Conservation (phyloP, 139 green algal species). For the Tetradesmus lagerheimii region DNA sequence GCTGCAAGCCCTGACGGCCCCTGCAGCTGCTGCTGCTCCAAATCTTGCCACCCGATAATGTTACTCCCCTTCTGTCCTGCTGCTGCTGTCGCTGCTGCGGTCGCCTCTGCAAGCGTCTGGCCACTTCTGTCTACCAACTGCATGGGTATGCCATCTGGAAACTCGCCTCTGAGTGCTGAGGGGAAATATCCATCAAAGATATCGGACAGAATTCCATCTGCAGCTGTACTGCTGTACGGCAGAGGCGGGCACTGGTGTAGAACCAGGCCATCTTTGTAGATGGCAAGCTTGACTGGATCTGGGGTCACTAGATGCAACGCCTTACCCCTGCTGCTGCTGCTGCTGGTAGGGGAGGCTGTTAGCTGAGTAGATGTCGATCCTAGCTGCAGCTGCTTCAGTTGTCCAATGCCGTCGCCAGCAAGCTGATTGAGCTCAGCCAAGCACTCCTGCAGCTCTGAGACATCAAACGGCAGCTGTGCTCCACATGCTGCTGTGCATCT, state of each 20-base stretch:
- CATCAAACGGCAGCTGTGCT: slow-evolving; percentile 26
- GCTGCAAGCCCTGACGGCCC: neutral
- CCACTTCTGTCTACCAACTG: slow-evolving; percentile 49
- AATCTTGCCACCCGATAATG: slow-evolving; percentile 49
- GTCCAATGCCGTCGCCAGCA: slow-evolving; percentile 52
- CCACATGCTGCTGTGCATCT: neutral
- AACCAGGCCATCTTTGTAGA: slow-evolving; percentile 61
- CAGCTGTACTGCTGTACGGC: slow-evolving; percentile 48
- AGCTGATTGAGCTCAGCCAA: slow-evolving; percentile 61
- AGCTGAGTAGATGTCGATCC: neutral
- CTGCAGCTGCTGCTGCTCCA: slow-evolving; percentile 12
- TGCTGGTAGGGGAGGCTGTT: neutral
- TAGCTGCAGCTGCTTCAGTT: slow-evolving; percentile 30
- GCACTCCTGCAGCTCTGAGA: slow-evolving; percentile 46
- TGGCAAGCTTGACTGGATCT: slow-evolving; percentile 51
- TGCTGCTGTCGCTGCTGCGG: slow-evolving; percentile 8
- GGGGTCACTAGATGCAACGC: slow-evolving; percentile 51
- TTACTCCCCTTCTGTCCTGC: slow-evolving; percentile 47
- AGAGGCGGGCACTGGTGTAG: slow-evolving; percentile 43
- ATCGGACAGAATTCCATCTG: slow-evolving; percentile 45
- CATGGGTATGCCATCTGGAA: slow-evolving; percentile 70
- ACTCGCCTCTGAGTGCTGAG: slow-evolving; percentile 55
- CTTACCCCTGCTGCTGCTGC: slow-evolving; percentile 8
- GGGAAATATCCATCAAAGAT: slow-evolving; percentile 68
- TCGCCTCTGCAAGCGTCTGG: slow-evolving; percentile 1